These are phyloP conservation scores for Trebouxia sp. DNA, from an alignment of 139 green algal species.

Conservation along the genomic window DNA sequence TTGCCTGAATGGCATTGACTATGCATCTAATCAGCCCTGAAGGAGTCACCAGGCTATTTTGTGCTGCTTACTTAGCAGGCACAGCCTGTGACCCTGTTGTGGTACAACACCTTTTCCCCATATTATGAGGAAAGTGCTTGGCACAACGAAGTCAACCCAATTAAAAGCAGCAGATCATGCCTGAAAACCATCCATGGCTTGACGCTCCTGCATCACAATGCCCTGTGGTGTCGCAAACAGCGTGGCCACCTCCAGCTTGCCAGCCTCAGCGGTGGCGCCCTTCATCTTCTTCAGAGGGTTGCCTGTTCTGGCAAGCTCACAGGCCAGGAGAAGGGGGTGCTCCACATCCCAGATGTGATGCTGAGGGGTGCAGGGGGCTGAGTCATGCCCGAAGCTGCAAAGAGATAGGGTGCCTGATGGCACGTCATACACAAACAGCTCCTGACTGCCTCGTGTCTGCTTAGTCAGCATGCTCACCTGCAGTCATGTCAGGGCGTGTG, in stretches of 20 bases:
- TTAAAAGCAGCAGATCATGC: neutral
- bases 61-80: no score
- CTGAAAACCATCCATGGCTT: slow-evolving; percentile 28
- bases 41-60: no score
- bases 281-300: neutral
- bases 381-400: slow-evolving; percentile 39
- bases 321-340: slow-evolving; percentile 59
- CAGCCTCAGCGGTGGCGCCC: neutral
- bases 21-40: no score
- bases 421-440: slow-evolving; percentile 53
- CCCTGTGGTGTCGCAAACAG: slow-evolving; percentile 60
- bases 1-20: no score
- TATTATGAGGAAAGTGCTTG: neutral
- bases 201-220: slow-evolving; percentile 66
- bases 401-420: slow-evolving; percentile 36
- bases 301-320: slow-evolving; percentile 3
- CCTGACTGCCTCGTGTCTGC: neutral
- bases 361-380: neutral
- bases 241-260: slow-evolving; percentile 48
- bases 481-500: no score
- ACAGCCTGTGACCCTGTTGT: no score
- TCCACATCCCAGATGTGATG: slow-evolving; percentile 54
- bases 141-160: neutral
- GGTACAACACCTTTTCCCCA: no score
- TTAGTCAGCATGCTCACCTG: slow-evolving; percentile 20